Conservation (phyloP, 345 rosid genomes). For the Bruguiera gymnorhiza region DNA sequence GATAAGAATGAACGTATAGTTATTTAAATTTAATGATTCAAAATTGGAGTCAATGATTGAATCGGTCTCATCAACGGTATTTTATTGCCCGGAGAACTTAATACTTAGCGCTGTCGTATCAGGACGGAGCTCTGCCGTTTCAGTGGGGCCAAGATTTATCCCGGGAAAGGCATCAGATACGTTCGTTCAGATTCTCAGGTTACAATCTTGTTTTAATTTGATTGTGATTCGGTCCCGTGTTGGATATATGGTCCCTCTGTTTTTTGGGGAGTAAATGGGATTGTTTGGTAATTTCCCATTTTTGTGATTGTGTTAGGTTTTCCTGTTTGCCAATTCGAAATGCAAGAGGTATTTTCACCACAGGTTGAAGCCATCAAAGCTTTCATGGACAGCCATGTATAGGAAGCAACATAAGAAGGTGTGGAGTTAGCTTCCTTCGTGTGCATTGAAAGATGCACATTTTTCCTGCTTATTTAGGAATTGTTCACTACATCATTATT, state of each 20-base stretch:
- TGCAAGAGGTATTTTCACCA: constrained; percentile 41
- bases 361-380: constrained; percentile 38
- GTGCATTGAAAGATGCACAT: too few species aligned
- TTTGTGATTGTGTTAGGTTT: constrained; percentile 17
- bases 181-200: constrained; percentile 35
- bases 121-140: constrained; percentile 34
- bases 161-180: constrained; percentile 31
- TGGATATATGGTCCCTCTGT: neutral
- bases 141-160: constrained; percentile 34
- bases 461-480: too few species aligned
- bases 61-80: too few species aligned
- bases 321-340: constrained; percentile 35
- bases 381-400: constrained; percentile 36
- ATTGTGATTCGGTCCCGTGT: neutral
- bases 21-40: too few species aligned
- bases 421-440: neutral
- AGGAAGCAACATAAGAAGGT: constrained; percentile 41
- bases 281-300: neutral
- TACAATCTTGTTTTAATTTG: neutral
- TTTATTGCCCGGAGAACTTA: neutral
- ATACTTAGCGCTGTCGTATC: neutral
- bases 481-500: too few species aligned
- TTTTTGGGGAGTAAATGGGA: neutral
- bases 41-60: too few species aligned
- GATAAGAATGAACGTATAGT: too few species aligned